Base-by-base conservation (phyloP, 169 alveolate genomes). In the Cystoisospora suis region DNA sequence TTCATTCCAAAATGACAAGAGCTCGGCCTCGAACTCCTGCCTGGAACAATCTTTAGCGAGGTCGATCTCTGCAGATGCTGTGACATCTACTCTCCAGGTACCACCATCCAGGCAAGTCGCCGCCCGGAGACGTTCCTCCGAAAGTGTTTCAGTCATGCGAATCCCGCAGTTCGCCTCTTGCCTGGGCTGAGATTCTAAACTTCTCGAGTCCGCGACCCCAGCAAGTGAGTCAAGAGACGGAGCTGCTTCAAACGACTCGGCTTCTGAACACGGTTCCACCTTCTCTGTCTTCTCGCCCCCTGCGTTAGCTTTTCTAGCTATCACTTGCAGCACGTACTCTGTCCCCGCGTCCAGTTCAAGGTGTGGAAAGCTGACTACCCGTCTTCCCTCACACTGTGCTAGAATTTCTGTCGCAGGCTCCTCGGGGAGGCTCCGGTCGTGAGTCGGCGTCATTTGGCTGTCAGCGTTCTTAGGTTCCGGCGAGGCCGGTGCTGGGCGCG, bases 31-130 rank as follows among this genome's bases (percentile, higher is more conserved):
- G 83, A 72, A 72, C 34, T 27, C 83, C 53, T 27, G 23, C 42
- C 56, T 20, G 20, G 42, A 72, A 34, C 23, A 46, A 17, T 72
- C 83, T 38, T 40, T 6, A 36, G 83, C 83, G 42, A 72, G 58
- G 4, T 34, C 83, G 7, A 34, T 38, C 45, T 65, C 83, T 72
- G 40, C 83, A 0, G 83, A 23, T 3, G 83, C 83, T 15, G 56
- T 53, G 38, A 40, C 83, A 27, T 72, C 83, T 9, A 72, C 38
- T 12, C 83, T 46, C 83, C 83, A 72, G 83, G 56, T 0, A 34
- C 83, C 83, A 9, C 56, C 56, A 56, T 40, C 56, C 7, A 72
- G 83, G 3, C 34, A 38, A 40, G 32, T 53, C 36, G 83, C 47
- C 83, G 45, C 45, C 3, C 77, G 77, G 34, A 65, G 40, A 9